phyloP scores from a whole-genome alignment of 306 rosid species.

The Pyrus pyrifolia region DNA sequence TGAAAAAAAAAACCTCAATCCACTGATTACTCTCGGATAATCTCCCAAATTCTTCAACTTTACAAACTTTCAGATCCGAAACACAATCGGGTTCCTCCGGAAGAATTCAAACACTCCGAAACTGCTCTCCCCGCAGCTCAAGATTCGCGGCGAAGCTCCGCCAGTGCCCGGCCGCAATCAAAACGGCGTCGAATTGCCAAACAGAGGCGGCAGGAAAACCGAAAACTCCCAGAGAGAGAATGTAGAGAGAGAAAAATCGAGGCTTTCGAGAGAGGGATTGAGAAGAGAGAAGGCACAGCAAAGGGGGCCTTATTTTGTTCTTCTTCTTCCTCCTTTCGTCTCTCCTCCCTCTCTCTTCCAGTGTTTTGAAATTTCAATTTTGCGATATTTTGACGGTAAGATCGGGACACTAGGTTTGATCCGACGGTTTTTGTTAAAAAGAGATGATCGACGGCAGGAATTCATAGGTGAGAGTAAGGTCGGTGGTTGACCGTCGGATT shows the following conservation, averaged over 20 bases:
- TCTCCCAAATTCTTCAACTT: neutral
- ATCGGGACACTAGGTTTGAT: constrained; percentile 19
- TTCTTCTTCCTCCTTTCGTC: constrained; percentile 39
- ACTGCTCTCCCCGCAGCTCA: constrained; percentile 30
- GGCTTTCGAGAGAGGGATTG: constrained; percentile 10
- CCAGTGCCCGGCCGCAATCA: constrained; percentile 20
- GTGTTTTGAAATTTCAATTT: constrained; percentile 96
- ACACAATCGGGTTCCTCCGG: neutral
- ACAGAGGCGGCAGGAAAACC: neutral
- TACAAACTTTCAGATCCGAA: constrained; percentile 2
- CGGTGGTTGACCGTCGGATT: constrained; percentile 46
- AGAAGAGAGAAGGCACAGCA: constrained; percentile 22
- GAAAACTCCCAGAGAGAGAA: neutral
- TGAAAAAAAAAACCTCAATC: constrained; percentile 25
- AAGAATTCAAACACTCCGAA: neutral
- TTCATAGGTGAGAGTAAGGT: constrained; percentile 39
- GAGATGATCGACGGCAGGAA: constrained; percentile 27
- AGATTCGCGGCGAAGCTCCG: constrained; percentile 27
- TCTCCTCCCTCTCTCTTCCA: constrained; percentile 86
- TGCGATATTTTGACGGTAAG: constrained; percentile 58
- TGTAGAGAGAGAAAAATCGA: constrained; percentile 11
- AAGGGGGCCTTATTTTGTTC: constrained; percentile 19
- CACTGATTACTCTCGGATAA: constrained; percentile 32
- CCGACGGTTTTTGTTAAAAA: constrained; percentile 27
- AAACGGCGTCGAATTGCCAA: constrained; percentile 22